Base-by-base conservation (phyloP, 1,284 basidiomycete species). In the Ganoderma lingzhi region DNA sequence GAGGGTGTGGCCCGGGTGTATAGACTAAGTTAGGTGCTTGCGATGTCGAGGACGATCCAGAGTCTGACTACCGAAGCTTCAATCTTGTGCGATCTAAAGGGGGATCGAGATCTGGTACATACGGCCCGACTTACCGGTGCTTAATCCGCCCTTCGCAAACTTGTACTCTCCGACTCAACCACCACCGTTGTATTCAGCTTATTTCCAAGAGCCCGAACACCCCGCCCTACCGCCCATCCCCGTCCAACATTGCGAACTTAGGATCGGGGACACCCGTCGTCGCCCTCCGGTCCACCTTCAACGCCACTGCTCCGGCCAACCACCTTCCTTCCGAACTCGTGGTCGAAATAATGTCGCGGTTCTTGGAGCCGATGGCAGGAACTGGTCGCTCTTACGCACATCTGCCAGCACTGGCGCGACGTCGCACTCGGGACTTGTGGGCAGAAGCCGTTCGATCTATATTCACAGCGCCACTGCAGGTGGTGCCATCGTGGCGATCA, bases 371-470 rank as follows among this genome's bases (percentile, higher is more conserved):
- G 37, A 2, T 60, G 58, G 58, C n/a, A n/a, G 19, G 19, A 39
- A 19, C n/a, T 39, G 10, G n/a, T 65, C 48, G 23, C 44, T 12
- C 41, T 69, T 3, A n/a, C 61, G 2, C 67, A 69, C 37, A 61
- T 69, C 39, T 69, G 67, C 44, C 67, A 53, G 4, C 42, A 30
- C 17, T 69, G 67, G 67, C 67, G 67, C 44, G 10, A 45, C 6
- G 12, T 65, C n/a, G 17, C 64, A 14, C 28, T 58, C 4, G 42
- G n/a, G 15, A 69, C 62, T 53, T 65, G 45, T 69, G 67, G 67
- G 53, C 53, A 2, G 30, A 56, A 4, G 53, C 53, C 17, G 53
- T 8, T 35, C 32, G 4, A 3, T 32, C 17, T 30, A 30, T 30
- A 14, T 55, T 55, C 30, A 10, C 51, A 10, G 4, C 23, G 14